phyloP scores from a whole-genome alignment of 75 land plant species.

The Isoetes taiwanensis region DNA sequence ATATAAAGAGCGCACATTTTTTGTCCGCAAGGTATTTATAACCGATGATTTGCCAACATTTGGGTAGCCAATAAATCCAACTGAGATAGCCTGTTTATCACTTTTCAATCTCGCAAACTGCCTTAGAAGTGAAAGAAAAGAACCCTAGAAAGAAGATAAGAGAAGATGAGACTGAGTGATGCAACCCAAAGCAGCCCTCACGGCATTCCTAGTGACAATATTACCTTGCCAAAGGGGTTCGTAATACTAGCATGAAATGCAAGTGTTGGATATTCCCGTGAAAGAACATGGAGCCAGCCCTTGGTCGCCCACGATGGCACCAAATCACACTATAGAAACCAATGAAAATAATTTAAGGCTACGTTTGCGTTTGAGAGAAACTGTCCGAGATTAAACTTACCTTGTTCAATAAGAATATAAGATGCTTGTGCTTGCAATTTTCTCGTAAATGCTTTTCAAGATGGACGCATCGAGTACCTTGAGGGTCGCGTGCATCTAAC shows the following conservation, averaged over 20 bases:
- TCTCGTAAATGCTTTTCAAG: conserved; percentile 85
- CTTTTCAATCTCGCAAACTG: conserved; percentile 84
- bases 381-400: conserved; percentile 16
- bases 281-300: conserved; percentile 84
- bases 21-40: conserved; percentile 84
- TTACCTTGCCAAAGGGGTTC: conserved; percentile 92
- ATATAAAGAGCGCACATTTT: too few species aligned
- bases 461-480: conserved; percentile 83
- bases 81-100: conserved; percentile 97
- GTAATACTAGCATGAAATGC: conserved; percentile 98
- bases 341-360: too few species aligned
- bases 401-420: conserved; percentile 84
- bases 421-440: conserved; percentile 85
- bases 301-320: conserved; percentile 95
- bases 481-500: conserved; percentile 92
- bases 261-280: conserved; percentile 85
- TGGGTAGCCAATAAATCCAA: conserved; percentile 86
- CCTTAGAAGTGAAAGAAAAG: conserved; percentile 79
- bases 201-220: too few species aligned
- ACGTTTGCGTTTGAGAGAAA: neutral
- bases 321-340: conserved; percentile 94
- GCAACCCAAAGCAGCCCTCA: too few species aligned
- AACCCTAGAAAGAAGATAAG: too few species aligned
- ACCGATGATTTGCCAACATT: conserved; percentile 99
- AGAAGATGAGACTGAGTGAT: too few species aligned